Conservation (phyloP, 192 early-diverging fungal genomes). For the Physocladia obscura region DNA sequence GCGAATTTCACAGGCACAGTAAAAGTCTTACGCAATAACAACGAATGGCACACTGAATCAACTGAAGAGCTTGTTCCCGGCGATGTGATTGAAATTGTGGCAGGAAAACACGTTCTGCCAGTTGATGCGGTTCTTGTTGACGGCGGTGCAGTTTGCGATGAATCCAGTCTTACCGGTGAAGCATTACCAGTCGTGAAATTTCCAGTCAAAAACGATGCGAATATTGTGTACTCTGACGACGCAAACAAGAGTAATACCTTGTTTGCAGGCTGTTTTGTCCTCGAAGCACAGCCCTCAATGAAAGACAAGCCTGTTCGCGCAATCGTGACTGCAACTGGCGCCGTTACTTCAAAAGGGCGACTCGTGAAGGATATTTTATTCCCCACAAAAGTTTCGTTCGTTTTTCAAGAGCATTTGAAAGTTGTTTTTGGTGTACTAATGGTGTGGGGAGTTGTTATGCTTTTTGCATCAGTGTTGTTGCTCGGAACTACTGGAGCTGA, state of each 20-base stretch:
- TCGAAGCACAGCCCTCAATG: constrained; percentile 50
- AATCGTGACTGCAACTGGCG: constrained; percentile 67
- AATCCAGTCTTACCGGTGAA: constrained; percentile 74
- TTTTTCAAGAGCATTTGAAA: constrained; percentile 79
- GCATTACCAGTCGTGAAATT: constrained; percentile 79
- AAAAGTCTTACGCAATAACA: constrained; percentile 58
- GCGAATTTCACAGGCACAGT: constrained; percentile 46
- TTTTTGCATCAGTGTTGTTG: constrained; percentile 29
- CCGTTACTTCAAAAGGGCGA: constrained; percentile 64
- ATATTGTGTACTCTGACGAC: constrained; percentile 28
- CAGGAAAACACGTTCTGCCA: constrained; percentile 50
- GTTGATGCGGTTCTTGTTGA: constrained; percentile 69
- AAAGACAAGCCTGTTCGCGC: constrained; percentile 45
- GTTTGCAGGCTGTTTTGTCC: constrained; percentile 66
- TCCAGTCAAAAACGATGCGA: constrained; percentile 57
- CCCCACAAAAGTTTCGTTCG: constrained; percentile 68
- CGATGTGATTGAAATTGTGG: constrained; percentile 62
- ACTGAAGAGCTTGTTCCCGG: constrained; percentile 67
- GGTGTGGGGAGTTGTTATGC: constrained; percentile 62
- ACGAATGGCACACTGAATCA: constrained; percentile 50
- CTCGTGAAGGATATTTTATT: constrained; percentile 77
- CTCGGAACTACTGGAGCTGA: constrained; percentile 50
- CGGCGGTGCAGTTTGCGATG: constrained; percentile 74
- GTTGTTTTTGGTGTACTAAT: constrained; percentile 66
- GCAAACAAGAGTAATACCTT: constrained; percentile 57